phyloP scores from a whole-genome alignment of 2,329 filamentous ascomycete genomes.

The Monilinia polystroma region DNA sequence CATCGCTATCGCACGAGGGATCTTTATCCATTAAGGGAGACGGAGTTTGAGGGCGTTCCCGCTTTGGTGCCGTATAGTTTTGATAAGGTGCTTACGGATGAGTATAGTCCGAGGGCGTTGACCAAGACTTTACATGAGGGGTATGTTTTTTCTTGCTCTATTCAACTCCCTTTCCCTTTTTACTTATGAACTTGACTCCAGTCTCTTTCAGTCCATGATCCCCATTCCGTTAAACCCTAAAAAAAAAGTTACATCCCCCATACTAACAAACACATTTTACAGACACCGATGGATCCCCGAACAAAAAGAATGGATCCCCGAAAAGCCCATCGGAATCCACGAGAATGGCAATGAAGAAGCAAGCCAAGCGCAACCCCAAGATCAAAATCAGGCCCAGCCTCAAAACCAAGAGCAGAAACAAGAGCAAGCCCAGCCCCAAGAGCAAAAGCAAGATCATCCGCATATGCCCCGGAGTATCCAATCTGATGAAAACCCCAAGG shows the following conservation, averaged over 20 bases:
- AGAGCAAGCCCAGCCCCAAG: not conserved
- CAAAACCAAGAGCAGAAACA: not conserved
- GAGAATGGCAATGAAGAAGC: not conserved
- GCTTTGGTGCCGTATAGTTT: conserved; percentile 69
- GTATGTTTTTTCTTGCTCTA: conserved; percentile 46
- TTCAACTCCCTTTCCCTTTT: not conserved
- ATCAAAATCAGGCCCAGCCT: too few relatives aligned
- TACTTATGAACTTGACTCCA: not conserved
- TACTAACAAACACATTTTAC: conserved; percentile 6
- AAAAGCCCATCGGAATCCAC: not conserved
- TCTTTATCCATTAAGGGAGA: conserved; percentile 72
- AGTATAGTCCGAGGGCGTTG: conserved; percentile 64
- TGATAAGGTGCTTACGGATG: conserved; percentile 62
- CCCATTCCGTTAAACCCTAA: not conserved
- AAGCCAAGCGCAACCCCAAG: too few relatives aligned
- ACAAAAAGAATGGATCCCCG: conserved; percentile 54
- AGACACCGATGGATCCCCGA: conserved; percentile 62
- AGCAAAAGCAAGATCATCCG: conserved; percentile 19
- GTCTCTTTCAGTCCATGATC: not conserved
- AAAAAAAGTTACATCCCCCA: conserved; percentile 12
- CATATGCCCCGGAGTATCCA: conserved; percentile 33
- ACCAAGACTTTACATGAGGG: conserved; percentile 59
- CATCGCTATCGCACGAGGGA: conserved; percentile 71
- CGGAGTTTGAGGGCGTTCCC: conserved; percentile 70
- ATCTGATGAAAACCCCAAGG: conserved; percentile 25